Conservation (phyloP, 306 rosid genomes). For the Oxytropis ochrocephala region DNA sequence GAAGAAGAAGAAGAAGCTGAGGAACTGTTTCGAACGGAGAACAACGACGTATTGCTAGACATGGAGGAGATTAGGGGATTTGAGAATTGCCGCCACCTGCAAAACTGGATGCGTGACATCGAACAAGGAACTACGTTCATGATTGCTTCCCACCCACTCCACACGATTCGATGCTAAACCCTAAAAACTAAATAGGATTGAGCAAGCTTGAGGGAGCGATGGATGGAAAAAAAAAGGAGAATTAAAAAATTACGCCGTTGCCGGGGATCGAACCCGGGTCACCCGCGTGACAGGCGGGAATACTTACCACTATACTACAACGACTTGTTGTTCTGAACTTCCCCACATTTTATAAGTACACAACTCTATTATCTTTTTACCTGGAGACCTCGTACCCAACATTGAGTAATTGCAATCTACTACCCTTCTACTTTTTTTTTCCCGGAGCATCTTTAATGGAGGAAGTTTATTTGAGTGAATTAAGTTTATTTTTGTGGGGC, state of each 20-base stretch:
- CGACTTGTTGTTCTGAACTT: too few species aligned
- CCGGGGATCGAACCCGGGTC: too few species aligned
- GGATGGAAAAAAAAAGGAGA: not conserved
- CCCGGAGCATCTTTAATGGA: too few species aligned
- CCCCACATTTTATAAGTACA: too few species aligned
- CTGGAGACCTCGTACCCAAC: too few species aligned
- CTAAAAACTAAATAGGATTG: not conserved
- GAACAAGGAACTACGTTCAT: constrained; percentile 43
- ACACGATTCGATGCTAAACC: not conserved
- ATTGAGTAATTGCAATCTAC: too few species aligned
- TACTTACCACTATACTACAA: too few species aligned
- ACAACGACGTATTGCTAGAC: constrained; percentile 2
- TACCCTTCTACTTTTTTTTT: too few species aligned
- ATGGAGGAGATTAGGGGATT: constrained; percentile 17
- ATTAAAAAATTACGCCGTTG: not conserved
- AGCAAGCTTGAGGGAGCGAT: not conserved
- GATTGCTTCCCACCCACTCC: not conserved
- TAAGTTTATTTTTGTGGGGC: too few species aligned
- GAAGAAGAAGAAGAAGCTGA: not conserved
- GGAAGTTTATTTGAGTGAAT: too few species aligned
- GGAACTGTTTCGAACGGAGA: constrained; percentile 12
- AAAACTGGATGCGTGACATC: constrained; percentile 26
- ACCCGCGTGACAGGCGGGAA: too few species aligned
- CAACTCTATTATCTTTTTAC: too few species aligned
- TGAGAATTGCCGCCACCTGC: constrained; percentile 26